Evolutionary conservation across 108 stramenopile species (phyloP).

Genomic region (Cyclotella cryptica): DNA sequence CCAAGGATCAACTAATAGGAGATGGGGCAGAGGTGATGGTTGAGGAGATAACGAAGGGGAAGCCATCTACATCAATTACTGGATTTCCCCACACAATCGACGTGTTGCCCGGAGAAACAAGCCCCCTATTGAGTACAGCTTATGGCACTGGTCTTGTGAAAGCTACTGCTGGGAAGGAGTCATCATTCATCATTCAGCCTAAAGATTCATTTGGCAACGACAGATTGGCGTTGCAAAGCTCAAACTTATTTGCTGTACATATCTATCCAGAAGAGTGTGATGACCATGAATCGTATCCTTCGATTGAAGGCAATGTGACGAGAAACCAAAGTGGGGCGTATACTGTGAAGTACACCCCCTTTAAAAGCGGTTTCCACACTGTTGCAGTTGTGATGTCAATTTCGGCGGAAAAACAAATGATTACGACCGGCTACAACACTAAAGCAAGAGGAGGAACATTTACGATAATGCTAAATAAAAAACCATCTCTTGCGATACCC

Average conservation of each 20-base stretch:
- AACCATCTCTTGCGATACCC: conserved; percentile 53
- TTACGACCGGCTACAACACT: conserved; percentile 51
- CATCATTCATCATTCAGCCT: conserved; percentile 68
- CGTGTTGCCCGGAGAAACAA: conserved; percentile 57
- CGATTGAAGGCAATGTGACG: conserved; percentile 43
- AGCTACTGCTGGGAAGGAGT: conserved; percentile 61
- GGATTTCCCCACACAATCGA: conserved; percentile 63
- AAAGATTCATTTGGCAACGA: conserved; percentile 82
- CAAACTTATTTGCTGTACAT: conserved; percentile 48
- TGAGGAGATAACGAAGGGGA: conserved; percentile 39
- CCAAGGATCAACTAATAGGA: conserved; percentile 45
- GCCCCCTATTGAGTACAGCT: conserved; percentile 58
- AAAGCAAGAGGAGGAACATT: conserved; percentile 58
- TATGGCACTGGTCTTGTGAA: conserved; percentile 66
- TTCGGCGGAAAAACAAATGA: conserved; percentile 56
- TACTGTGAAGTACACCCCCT: conserved; percentile 60
- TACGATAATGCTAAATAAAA: conserved; percentile 35
- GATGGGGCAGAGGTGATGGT: conserved; percentile 49
- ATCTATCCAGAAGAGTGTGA: conserved; percentile 52
- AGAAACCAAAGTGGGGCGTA: conserved; percentile 53
- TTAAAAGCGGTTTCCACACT: conserved; percentile 61
- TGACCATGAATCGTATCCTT: conserved; percentile 25
- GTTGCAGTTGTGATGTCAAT: conserved; percentile 60
- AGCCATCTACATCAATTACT: conserved; percentile 42
- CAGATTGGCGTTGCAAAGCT: conserved; percentile 48